phyloP scores from a whole-genome alignment of 306 rosid genomes.

The Purshia tridentata region DNA sequence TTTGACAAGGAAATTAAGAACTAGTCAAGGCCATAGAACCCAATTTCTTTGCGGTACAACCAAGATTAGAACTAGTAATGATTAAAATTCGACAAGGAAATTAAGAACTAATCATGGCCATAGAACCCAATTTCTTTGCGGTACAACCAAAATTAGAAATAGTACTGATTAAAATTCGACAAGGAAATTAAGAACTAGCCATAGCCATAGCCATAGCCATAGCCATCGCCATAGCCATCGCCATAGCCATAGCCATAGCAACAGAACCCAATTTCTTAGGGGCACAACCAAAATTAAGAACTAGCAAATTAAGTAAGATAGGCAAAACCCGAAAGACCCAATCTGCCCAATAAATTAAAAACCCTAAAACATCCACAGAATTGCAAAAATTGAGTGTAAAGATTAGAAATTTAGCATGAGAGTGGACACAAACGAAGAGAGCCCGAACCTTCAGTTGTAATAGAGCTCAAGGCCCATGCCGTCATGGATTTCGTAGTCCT shows the following conservation, averaged over 20 bases:
- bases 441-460: slow-evolving; percentile 48
- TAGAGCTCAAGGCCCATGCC: slow-evolving; percentile 99
- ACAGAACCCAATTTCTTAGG: neutral
- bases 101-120: too few relatives aligned
- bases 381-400: neutral
- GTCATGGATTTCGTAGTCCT: slow-evolving; percentile 84
- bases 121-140: neutral
- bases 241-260: too few relatives aligned
- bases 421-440: neutral
- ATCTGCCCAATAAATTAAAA: neutral
- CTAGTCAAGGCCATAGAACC: neutral
- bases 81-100: neutral
- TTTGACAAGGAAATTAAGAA: neutral
- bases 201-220: too few relatives aligned
- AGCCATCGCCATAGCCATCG: too few relatives aligned
- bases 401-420: neutral
- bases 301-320: neutral
- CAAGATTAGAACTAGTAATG: neutral
- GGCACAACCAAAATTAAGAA: neutral
- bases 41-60: neutral
- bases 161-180: neutral
- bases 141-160: too few relatives aligned
- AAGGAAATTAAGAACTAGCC: too few relatives aligned
- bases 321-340: neutral
- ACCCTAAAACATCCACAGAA: neutral